Base-by-base conservation (phyloP, 768 basidiomycete species). In the Pulveroboletus frians region DNA sequence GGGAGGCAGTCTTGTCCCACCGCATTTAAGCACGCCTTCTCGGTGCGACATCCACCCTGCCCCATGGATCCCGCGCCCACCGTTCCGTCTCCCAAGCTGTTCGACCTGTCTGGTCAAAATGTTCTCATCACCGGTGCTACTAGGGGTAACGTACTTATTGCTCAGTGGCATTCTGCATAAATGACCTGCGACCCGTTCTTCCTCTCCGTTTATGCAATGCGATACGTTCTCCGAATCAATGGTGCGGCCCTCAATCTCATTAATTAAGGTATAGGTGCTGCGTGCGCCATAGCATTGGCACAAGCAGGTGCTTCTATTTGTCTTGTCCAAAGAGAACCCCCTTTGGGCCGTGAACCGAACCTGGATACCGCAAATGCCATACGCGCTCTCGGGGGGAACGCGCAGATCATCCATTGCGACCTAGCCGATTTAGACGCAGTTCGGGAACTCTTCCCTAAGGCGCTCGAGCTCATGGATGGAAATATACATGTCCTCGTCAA, bases 101-200 rank as follows among this genome's bases (percentile, higher is more conserved):
- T 91, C 69, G 76, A 78, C 49, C 79, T 92, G 60, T 63, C 68
- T 3, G 80, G 81, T 50, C 73, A 82, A 62, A 84, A 78, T 49
- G 86, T 78, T 31, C 81, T 92, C 68, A 78, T 92, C 61, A 92
- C 90, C 34, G 89, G 89, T 52, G 85, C 83, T 29, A 81, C 85
- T 20, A 75, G 88, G 67, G 88, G 87, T 85, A 65, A 65, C 53
- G 71, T 68, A 60, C 34, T 57, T 54, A 51, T 54, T 64, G 45
- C 46, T 43, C 31, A 9, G 17, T 43, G 39, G 23, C 21, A 31
- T 50, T 43, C 34, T 49, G 34, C 40, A 21, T 51, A 57, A 62
- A 52, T 64, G 29, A 53, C 52, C 43, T 39, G 39, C 23, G 45
- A 43, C 31, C 49, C 43, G 38, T 49, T 49, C 38, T 34, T 34